These are phyloP conservation scores for Aspergillus novoparasiticus DNA, from an alignment of 2,329 filamentous ascomycete species.

Conservation along the genomic window DNA sequence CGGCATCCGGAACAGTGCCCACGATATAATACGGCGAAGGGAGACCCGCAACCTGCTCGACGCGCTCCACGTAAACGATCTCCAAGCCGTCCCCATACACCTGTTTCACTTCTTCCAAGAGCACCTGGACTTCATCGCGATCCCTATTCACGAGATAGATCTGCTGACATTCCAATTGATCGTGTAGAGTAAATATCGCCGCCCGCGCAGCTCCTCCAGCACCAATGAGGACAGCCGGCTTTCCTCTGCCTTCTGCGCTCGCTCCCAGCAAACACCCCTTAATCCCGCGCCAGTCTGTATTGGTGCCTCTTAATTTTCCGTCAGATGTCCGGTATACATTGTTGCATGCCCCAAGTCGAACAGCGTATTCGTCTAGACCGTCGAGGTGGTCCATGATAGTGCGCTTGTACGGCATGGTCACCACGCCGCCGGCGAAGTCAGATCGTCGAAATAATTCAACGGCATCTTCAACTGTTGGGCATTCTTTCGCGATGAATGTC, in stretches of 20 bases:
- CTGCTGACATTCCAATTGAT: background rate
- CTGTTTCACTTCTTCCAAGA: background rate
- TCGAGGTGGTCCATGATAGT: constrained; percentile 33
- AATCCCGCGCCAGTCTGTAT: background rate
- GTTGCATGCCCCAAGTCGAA: background rate
- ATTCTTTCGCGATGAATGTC: background rate
- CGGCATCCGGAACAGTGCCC: background rate
- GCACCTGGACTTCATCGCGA: background rate
- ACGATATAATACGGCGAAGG: background rate
- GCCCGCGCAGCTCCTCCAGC: background rate
- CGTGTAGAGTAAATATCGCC: background rate
- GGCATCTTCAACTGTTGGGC: background rate
- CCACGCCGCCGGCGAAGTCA: constrained; percentile 29
- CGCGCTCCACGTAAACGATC: background rate
- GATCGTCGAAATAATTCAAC: background rate
- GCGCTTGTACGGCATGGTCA: constrained; percentile 50
- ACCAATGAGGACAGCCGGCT: background rate
- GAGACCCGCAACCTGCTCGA: background rate
- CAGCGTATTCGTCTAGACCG: constrained; percentile 38
- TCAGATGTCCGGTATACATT: background rate
- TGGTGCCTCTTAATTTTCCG: background rate
- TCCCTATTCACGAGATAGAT: background rate
- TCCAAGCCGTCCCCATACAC: background rate
- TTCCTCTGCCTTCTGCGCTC: background rate
- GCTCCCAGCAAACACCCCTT: background rate